Evolutionary conservation across 805 yeast species (phyloP), one percentile per base, ranked within the genome.

Genomic region (Metschnikowia peoriensis): DNA sequence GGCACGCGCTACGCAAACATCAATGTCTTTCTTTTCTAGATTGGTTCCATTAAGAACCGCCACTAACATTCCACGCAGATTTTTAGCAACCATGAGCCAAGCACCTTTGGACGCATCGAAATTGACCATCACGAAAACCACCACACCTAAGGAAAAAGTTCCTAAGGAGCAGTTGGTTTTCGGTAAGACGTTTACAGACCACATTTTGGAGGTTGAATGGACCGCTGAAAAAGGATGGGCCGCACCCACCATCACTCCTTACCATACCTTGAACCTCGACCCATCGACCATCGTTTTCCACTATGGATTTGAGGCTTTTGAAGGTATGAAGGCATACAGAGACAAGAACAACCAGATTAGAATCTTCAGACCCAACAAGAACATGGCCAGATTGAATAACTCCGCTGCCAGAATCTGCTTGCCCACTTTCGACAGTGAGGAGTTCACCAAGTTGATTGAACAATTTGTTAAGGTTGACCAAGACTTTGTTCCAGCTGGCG

Each of bases 221-320:
- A 81, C 82, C 53, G 75, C 76, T 32, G 76, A 78, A 50, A 65
- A 72, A 3, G 98, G 98, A 47, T 93, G 99, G 99, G 86, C 76
- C 10, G 71, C 81, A n/a, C 98, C 99, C 43, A 82, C 81, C 67
- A 92, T 93, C 69, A 81, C 82, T 59, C 97, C 98, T 27, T 91
- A 89, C 68, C 92, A 86, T 48, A 82, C 83, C 47, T 73, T 93
- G 49, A 63, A 77, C 15, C 70, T 93, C 53, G 97, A 92, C 65
- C 99, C 99, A 28, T 85, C 97, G 17, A 75, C 94, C 16, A 82
- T 88, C 68, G 98, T 92, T 35, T 84, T 93, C 75, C 99, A 93
- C 77, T 93, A 93, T 66, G 93, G 96, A 5, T 93, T 94, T 66
- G 97, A 90, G 71, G 81, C 93, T 54, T 94, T 93, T 61, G 99